Conservation (phyloP, 768 basidiomycete genomes). For the Suillus fuscotomentosus region DNA sequence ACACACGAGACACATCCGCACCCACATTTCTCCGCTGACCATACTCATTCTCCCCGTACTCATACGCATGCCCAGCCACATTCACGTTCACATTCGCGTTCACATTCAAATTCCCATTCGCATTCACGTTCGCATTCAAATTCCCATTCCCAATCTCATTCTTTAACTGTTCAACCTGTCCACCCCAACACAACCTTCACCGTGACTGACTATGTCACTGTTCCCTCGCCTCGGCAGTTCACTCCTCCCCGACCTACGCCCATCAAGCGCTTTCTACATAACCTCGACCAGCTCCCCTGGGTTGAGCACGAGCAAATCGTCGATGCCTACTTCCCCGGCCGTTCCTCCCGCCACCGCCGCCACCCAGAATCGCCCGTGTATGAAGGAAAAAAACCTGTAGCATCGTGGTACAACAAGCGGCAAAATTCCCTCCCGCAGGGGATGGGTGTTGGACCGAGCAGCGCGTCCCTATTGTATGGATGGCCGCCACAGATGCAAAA, state of each 20-base stretch:
- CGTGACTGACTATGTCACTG: conserved; percentile 10
- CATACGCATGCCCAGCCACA: neutral
- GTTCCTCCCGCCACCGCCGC: conserved; percentile 16
- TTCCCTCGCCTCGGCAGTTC: conserved; percentile 3
- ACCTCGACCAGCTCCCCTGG: conserved; percentile 45
- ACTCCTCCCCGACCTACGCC: conserved; percentile 31
- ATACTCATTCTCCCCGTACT: neutral
- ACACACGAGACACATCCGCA: neutral
- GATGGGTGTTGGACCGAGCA: conserved; percentile 24
- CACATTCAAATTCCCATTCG: neutral
- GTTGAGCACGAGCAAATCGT: conserved; percentile 40
- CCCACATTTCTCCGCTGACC: neutral
- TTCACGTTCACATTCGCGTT: neutral
- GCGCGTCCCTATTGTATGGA: conserved; percentile 12
- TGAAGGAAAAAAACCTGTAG: conserved; percentile 17
- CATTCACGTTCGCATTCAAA: neutral
- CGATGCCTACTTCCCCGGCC: conserved; percentile 42
- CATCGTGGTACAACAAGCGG: conserved; percentile 28
- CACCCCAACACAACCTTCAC: neutral
- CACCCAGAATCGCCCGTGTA: conserved; percentile 9
- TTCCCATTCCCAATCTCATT: neutral
- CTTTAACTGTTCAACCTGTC: neutral
- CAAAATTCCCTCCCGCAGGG: conserved; percentile 6
- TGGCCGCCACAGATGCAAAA: neutral
- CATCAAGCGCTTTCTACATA: conserved; percentile 32